These are phyloP conservation scores for Cenchrus americanus DNA, from an alignment of 176 grass and related monocot genomes.

Conservation along the genomic window DNA sequence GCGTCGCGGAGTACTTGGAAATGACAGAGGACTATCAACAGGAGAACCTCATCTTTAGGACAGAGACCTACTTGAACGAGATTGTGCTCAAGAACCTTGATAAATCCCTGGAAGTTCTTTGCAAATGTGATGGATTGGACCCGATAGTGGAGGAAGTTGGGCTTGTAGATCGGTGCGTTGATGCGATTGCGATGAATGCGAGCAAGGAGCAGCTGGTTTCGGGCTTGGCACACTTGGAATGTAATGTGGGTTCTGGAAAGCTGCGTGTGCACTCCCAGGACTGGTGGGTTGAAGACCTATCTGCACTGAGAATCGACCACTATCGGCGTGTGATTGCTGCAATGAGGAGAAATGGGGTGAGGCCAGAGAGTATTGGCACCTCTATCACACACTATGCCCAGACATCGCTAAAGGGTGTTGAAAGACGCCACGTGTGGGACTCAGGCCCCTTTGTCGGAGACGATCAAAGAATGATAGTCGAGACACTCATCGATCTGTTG, in stretches of 20 bases:
- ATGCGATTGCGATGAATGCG: constrained; percentile 71
- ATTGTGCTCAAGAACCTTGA: constrained; percentile 66
- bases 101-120: constrained; percentile 64
- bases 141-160: constrained; percentile 61
- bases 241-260: constrained; percentile 50
- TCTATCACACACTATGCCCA: constrained; percentile 81
- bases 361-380: constrained; percentile 68
- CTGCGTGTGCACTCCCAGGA: constrained; percentile 53
- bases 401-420: constrained; percentile 71
- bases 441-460: constrained; percentile 68
- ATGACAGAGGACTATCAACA: constrained; percentile 79
- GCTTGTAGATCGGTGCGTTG: constrained; percentile 68
- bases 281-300: constrained; percentile 94
- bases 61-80: constrained; percentile 68
- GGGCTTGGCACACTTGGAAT: constrained; percentile 56
- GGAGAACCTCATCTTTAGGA: constrained; percentile 69
- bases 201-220: constrained; percentile 66
- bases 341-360: constrained; percentile 75
- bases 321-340: constrained; percentile 72
- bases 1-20: constrained; percentile 75
- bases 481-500: constrained; percentile 71
- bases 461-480: constrained; percentile 62
- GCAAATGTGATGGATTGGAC: constrained; percentile 64
- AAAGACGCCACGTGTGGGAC: constrained; percentile 68
- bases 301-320: constrained; percentile 65